Conservation (phyloP, 2,329 filamentous ascomycete species). For the Colletotrichum nymphaeae region DNA sequence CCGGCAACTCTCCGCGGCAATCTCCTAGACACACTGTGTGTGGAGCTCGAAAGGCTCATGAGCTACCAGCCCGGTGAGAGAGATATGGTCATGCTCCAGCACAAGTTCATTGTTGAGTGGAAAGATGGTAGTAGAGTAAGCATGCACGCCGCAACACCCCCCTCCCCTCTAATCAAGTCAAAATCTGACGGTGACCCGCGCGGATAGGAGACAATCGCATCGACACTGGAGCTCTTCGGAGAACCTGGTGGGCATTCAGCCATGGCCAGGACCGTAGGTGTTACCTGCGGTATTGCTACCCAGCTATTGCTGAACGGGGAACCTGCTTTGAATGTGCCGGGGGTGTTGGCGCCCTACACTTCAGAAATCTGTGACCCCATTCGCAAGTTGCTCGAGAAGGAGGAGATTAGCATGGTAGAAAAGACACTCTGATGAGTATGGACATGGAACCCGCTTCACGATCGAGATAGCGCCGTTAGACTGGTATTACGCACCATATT, state of each 20-base stretch:
- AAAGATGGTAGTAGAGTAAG: conserved; percentile 63
- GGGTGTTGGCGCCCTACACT: conserved; percentile 82
- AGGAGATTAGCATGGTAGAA: conserved; percentile 79
- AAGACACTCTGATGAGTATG: conserved; percentile 60
- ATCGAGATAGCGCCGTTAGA: not conserved
- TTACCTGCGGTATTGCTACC: conserved; percentile 77
- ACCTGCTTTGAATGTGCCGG: conserved; percentile 73
- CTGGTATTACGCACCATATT: not conserved
- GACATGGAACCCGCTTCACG: too few species aligned
- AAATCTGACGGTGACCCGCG: not conserved
- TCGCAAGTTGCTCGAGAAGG: conserved; percentile 81
- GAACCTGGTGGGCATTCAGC: conserved; percentile 74
- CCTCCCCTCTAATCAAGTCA: not conserved
- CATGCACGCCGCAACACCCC: too few species aligned
- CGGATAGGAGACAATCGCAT: conserved; percentile 60
- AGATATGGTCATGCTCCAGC: conserved; percentile 70
- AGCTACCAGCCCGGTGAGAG: conserved; percentile 75
- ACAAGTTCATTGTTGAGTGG: conserved; percentile 76
- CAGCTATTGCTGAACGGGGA: conserved; percentile 79
- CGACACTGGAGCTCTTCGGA: conserved; percentile 74
- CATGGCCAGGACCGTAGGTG: conserved; percentile 77
- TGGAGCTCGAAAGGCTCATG: conserved; percentile 79
- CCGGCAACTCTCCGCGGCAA: conserved; percentile 70
- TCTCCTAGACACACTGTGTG: conserved; percentile 78
- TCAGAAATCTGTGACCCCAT: conserved; percentile 77